Evolutionary conservation across 257 asterid genomes (phyloP), one percentile per base, ranked within the genome.

Genomic region (Scutellaria minor): DNA sequence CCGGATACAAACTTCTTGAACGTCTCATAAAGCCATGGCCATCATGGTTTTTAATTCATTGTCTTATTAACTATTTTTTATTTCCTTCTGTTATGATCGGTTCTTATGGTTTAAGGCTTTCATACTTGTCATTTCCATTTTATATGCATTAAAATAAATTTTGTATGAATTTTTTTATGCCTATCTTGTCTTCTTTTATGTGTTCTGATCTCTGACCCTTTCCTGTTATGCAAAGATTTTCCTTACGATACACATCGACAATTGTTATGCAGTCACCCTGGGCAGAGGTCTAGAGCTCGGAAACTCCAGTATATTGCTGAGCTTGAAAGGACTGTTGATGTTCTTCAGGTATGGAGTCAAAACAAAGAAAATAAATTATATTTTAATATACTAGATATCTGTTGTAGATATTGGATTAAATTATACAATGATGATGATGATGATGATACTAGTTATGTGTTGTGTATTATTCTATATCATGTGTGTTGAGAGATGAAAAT

Each of bases 241-340:
- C 22, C 64, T 66, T 48, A 35, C 62, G 47, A 67, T 62, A 27
- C 39, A 58, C 1, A 20, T 41, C 40, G 31, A 71, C 45, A 45
- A 68, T 54, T 51, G n/a, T 20, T 66, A 51, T 71, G 76, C 90
- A 91, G 97, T 62, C 96, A 91, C 71, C 92, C 97, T 13, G 93
- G 97, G 71, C 97, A 89, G 84, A 81, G 93, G 77, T 82, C 95
- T 18, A 85, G 95, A 74, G 90, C 89, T 71, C 88, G 95, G 61
- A 91, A 91, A 71, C 88, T 89, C 66, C 95, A 89, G 71, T 91
- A 87, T 68, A 91, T 91, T 20, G 82, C 96, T 58, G 96, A 89
- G 76, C 90, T 91, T 68, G 97, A 91, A 80, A 85, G 78, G 78
- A 86, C 88, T 57, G 91, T 86, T 42, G 79, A 82, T 53, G 62